Evolutionary conservation across 169 alveolate species (phyloP), one percentile per base, ranked within the genome.

Genomic region (Babesia bigemina): DNA sequence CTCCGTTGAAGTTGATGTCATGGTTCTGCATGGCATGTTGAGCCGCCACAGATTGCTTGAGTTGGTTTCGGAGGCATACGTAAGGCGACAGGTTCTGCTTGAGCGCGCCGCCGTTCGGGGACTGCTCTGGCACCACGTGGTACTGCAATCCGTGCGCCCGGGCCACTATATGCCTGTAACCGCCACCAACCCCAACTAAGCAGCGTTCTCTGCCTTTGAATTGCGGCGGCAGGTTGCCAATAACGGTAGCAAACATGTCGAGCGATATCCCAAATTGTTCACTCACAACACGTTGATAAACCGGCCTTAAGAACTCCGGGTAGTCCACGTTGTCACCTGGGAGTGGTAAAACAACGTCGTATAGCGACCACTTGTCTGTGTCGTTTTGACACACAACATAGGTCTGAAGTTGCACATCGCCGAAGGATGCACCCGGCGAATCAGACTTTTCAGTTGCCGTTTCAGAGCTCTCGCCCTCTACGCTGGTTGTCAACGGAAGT

Each of bases 301-400:
- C 63, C 21, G 70, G 75, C 26, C 29, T 67, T 48, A 81, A 44
- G 67, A 61, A 58, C 52, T 28, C 60, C 9, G 88, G 88, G 52
- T 81, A 81, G 50, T 63, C 66, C 24, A 81, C 79, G 49, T 71
- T 65, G 75, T 94, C 95, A 0, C 99, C 99, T 12, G 97, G 96
- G 21, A 96, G 84, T 11, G 99, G 97, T 53, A 95, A 81, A 28
- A 96, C 97, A 24, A 95, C 95, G 85, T 96, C 98, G 36, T 91
- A 79, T 11, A 95, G 85, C 22, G 87, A 76, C 74, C 86, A 95
- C 63, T 86, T 70, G 21, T 77, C 66, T 47, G 92, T 81, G 60
- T 96, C 97, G 4, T 87, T 93, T 4, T 13, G 36, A 9, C 65
- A 87, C 91, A 63, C 92, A 84, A 45, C 88, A 88, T 42, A 87